These are phyloP conservation scores for Aspergillus fumigatus DNA, from an alignment of 2,329 filamentous ascomycete species.

Conservation along the genomic window DNA sequence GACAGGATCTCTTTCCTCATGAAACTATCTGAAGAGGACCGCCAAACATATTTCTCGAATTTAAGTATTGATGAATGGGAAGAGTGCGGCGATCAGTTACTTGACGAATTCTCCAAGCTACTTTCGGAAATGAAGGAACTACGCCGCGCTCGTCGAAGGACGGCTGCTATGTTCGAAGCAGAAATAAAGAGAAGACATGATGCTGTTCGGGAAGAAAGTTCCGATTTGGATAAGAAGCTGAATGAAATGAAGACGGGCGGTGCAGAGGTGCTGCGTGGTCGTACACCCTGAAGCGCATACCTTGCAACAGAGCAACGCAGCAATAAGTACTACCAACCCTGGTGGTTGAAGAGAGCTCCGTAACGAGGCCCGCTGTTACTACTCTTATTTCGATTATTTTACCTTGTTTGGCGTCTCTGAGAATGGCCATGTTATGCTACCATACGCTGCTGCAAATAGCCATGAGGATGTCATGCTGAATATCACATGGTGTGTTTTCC, in stretches of 20 bases:
- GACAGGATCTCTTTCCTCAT: conserved; percentile 37
- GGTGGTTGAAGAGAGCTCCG: not conserved
- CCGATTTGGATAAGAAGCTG: conserved; percentile 47
- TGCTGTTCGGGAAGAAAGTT: conserved; percentile 46
- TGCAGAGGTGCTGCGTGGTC: conserved; percentile 47
- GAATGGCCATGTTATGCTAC: no score
- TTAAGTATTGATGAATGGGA: conserved; percentile 56
- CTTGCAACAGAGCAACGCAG: not conserved
- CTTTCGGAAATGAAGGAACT: conserved; percentile 49
- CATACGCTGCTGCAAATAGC: not conserved
- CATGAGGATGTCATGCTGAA: not conserved
- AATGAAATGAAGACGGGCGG: conserved; percentile 53
- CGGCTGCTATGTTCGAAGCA: conserved; percentile 50
- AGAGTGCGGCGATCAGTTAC: conserved; percentile 57
- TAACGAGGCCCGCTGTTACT: not conserved
- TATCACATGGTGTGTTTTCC: not conserved
- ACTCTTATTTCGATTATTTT: not conserved
- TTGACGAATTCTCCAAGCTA: conserved; percentile 51
- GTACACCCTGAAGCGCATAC: conserved; percentile 18
- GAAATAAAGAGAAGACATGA: conserved; percentile 53
- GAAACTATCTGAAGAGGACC: conserved; percentile 34
- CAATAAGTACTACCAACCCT: not conserved
- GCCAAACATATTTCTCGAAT: conserved; percentile 48
- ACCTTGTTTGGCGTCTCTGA: not conserved
- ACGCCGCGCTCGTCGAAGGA: conserved; percentile 50